These are phyloP conservation scores for Coelastrella sp. DNA, from an alignment of 139 green algal species.

Conservation along the genomic window DNA sequence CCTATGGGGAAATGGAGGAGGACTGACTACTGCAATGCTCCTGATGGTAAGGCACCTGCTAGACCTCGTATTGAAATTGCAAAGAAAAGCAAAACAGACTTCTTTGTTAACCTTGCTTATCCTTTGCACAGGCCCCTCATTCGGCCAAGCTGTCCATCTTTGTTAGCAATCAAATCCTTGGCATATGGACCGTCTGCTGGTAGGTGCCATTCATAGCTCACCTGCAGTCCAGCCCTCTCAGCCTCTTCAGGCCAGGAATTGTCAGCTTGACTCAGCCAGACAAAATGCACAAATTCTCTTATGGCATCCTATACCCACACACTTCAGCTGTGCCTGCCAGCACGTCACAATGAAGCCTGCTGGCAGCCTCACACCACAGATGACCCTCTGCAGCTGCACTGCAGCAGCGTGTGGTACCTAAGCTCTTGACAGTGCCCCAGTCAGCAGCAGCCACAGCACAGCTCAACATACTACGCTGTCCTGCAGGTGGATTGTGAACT, in stretches of 20 bases:
- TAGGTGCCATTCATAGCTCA: not conserved
- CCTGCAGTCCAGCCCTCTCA: not conserved
- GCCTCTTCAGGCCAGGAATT: too few relatives aligned
- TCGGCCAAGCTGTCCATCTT: constrained; percentile 31
- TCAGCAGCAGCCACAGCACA: not conserved
- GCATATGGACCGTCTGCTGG: constrained; percentile 31
- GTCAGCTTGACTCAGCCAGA: not conserved
- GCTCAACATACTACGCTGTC: not conserved
- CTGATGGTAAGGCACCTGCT: constrained; percentile 17
- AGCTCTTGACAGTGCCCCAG: not conserved
- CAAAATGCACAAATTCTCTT: too few relatives aligned
- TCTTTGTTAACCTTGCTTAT: too few relatives aligned
- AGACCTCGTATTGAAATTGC: not conserved
- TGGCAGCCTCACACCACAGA: too few relatives aligned
- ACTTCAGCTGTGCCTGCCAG: too few relatives aligned
- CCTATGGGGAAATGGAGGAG: constrained; percentile 39
- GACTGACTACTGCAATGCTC: constrained; percentile 7
- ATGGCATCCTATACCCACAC: too few relatives aligned
- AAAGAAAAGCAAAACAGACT: not conserved
- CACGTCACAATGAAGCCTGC: too few relatives aligned
- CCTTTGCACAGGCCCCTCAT: not conserved
- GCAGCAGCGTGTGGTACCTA: not conserved
- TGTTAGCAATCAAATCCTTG: not conserved
- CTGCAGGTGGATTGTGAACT: constrained; percentile 40
- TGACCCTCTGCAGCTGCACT: not conserved